Evolutionary conservation across 768 basidiomycete genomes (phyloP).

Genomic region (Leccinum truebloodii): DNA sequence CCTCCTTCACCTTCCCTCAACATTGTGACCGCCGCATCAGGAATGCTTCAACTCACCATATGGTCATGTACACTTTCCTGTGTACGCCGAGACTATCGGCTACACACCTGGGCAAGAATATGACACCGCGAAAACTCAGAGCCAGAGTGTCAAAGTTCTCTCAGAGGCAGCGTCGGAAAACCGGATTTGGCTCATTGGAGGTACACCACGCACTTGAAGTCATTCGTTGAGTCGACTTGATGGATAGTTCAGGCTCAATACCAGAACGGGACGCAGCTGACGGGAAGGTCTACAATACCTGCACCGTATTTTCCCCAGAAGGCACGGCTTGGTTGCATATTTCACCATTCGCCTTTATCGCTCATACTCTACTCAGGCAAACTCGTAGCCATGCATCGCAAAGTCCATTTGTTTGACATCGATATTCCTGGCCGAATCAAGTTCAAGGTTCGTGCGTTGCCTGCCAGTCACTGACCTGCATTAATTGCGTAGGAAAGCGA

Average conservation of each 20-base stretch:
- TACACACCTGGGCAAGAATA: conserved; percentile 60
- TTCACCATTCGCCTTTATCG: background rate
- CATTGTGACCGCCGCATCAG: conserved; percentile 36
- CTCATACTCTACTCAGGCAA: conserved; percentile 54
- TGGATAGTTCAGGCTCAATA: conserved; percentile 71
- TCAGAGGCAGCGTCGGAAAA: conserved; percentile 77
- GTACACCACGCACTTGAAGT: conserved; percentile 38
- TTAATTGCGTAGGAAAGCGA: conserved; percentile 72
- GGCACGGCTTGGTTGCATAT: conserved; percentile 40
- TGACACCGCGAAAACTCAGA: conserved; percentile 52
- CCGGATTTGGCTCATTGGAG: conserved; percentile 90
- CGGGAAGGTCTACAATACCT: conserved; percentile 87
- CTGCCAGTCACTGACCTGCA: background rate
- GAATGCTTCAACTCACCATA: conserved; percentile 92
- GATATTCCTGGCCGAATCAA: conserved; percentile 92
- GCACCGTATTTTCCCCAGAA: conserved; percentile 84
- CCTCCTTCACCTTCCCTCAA: background rate
- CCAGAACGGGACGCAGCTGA: conserved; percentile 72
- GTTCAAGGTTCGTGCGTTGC: conserved; percentile 65
- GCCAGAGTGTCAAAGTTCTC: conserved; percentile 81
- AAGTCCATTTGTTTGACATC: conserved; percentile 97
- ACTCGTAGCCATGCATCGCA: conserved; percentile 85
- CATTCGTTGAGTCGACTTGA: background rate
- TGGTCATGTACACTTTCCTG: conserved; percentile 75
- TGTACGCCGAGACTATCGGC: conserved; percentile 79